phyloP scores from a whole-genome alignment of 1,284 basidiomycete species.

The Rhodotorula sp. region DNA sequence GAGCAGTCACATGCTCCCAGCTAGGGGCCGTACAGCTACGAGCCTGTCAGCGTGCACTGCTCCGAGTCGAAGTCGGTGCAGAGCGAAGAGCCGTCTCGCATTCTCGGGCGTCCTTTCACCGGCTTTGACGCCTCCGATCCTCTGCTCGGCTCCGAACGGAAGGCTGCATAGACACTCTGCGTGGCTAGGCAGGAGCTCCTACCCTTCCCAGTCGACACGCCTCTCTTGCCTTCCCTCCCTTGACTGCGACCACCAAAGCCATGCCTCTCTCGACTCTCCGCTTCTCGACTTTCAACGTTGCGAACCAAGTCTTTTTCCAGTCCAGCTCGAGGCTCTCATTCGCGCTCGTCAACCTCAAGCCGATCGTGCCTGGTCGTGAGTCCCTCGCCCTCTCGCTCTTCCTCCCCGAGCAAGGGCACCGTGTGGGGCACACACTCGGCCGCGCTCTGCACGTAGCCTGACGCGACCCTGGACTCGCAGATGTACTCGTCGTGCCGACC shows the following conservation, averaged over 20 bases:
- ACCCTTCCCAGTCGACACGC: no score
- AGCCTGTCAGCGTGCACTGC: no score
- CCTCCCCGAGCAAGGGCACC: background rate
- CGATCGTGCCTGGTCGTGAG: slow-evolving; percentile 87
- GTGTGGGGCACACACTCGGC: background rate
- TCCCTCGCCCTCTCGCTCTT: slow-evolving; percentile 44
- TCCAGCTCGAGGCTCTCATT: slow-evolving; percentile 63
- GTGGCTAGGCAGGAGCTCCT: no score
- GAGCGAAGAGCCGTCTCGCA: no score
- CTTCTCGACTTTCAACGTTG: slow-evolving; percentile 43
- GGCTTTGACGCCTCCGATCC: no score
- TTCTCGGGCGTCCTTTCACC: no score
- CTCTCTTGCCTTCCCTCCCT: background rate
- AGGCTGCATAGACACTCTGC: no score
- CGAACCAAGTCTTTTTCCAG: slow-evolving; percentile 64
- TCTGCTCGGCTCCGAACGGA: no score
- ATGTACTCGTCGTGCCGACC: slow-evolving; percentile 80
- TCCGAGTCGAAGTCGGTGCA: no score
- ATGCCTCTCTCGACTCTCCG: slow-evolving; percentile 19
- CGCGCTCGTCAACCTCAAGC: slow-evolving; percentile 89
- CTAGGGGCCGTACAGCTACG: no score
- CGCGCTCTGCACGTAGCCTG: background rate
- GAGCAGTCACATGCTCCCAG: no score
- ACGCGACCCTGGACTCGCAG: slow-evolving; percentile 52
- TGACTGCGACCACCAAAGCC: background rate